A percentile compares a stretch with the other conserved stretches of the same genome.
phyloP scores from a whole-genome alignment of 129 eudicot genomes.

The Tagetes patula region DNA sequence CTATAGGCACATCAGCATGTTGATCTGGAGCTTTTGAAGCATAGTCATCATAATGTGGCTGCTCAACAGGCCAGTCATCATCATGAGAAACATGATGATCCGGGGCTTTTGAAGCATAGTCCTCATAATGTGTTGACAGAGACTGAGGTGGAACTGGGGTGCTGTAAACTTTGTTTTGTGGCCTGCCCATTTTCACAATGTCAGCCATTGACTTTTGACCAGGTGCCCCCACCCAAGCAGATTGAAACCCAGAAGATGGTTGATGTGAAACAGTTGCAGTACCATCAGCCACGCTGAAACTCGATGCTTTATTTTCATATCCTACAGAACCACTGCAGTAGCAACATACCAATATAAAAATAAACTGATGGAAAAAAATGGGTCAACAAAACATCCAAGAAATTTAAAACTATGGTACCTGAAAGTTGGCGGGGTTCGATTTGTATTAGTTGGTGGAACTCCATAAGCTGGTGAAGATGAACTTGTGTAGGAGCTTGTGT shows the following conservation, averaged over 20 bases:
- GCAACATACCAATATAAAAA: constrained; percentile 4
- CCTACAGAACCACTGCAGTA: constrained; percentile 52
- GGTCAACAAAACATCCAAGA: not conserved
- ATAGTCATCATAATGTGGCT: constrained; percentile 28
- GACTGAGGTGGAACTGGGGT: constrained; percentile 38
- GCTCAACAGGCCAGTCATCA: constrained; percentile 89
- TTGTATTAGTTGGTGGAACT: constrained; percentile 44
- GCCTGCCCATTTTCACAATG: constrained; percentile 96
- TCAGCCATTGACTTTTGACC: constrained; percentile 97
- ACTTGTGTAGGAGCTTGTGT: constrained; percentile 49
- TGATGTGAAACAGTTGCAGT: constrained; percentile 44
- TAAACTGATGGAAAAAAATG: not conserved
- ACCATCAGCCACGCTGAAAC: constrained; percentile 41
- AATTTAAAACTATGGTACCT: constrained; percentile 37
- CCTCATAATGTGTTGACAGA: constrained; percentile 41
- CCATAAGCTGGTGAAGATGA: constrained; percentile 43
- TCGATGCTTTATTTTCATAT: constrained; percentile 44
- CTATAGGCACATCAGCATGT: constrained; percentile 26
- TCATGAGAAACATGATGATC: constrained; percentile 42
- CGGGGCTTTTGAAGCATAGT: constrained; percentile 39
- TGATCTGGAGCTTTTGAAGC: constrained; percentile 3
- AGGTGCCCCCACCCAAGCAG: constrained; percentile 70
- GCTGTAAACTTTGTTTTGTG: constrained; percentile 54
- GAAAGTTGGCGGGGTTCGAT: constrained; percentile 39
- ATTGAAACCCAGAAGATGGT: constrained; percentile 58